These are phyloP conservation scores for Alnus glutinosa DNA, from an alignment of 306 rosid species.

Conservation along the genomic window DNA sequence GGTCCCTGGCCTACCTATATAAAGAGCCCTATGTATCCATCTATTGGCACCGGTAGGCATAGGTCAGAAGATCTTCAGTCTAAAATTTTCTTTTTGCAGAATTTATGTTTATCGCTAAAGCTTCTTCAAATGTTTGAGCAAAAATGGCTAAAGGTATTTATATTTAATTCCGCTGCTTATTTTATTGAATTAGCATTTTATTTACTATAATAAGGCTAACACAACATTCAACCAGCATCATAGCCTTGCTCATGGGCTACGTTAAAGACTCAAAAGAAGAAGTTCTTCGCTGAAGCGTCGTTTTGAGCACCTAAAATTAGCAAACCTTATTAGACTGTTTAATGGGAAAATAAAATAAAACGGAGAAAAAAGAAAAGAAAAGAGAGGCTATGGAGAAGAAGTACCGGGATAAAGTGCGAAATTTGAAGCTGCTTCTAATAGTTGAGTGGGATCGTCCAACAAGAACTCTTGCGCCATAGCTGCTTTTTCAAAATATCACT, in stretches of 20 bases:
- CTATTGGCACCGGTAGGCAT: no score
- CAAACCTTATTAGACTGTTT: neutral
- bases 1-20: no score
- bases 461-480: constrained; percentile 46
- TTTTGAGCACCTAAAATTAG: constrained; percentile 56
- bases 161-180: no score
- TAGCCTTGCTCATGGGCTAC: neutral
- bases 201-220: no score
- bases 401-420: constrained; percentile 67
- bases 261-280: constrained; percentile 50
- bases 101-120: no score
- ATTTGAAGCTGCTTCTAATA: constrained; percentile 71
- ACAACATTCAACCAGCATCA: neutral
- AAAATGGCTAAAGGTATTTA: no score
- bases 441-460: constrained; percentile 58
- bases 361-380: neutral
- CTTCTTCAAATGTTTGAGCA: no score
- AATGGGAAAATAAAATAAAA: neutral
- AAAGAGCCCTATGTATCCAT: no score
- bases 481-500: constrained; percentile 5
- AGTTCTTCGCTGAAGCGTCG: constrained; percentile 63
- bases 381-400: neutral
- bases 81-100: no score
- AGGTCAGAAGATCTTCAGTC: no score
- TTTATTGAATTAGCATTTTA: no score